Evolutionary conservation across 495 filamentous ascomycete genomes (phyloP).

Genomic region (Penicillium taxi): DNA sequence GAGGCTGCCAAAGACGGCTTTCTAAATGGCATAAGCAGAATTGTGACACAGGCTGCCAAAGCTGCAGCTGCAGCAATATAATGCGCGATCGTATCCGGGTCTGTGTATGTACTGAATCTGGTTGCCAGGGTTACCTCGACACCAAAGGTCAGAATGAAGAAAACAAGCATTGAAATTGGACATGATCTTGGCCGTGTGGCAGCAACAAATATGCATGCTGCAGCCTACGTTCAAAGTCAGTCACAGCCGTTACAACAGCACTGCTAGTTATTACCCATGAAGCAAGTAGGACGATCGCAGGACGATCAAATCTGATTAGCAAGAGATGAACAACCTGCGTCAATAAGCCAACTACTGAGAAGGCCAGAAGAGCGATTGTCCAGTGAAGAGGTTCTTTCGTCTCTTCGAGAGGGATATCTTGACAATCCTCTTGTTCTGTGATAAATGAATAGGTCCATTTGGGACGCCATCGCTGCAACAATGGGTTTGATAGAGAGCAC

Average conservation of each 20-base stretch:
- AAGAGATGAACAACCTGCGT: constrained; percentile 35
- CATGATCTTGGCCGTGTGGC: constrained; percentile 43
- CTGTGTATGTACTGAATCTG: constrained; percentile 12
- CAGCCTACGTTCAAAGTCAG: constrained; percentile 24
- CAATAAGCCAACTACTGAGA: constrained; percentile 33
- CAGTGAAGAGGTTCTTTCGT: constrained; percentile 23
- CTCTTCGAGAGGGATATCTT: constrained; percentile 20
- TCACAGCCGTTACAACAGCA: neutral
- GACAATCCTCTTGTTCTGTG: constrained; percentile 27
- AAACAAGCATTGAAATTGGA: constrained; percentile 27
- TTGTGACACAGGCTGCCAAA: constrained; percentile 37
- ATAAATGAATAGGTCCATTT: constrained; percentile 46
- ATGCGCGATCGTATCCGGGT: constrained; percentile 28
- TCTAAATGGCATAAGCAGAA: constrained; percentile 66
- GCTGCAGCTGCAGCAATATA: constrained; percentile 37
- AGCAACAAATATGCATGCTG: constrained; percentile 36
- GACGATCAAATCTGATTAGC: constrained; percentile 16
- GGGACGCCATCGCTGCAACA: constrained; percentile 29
- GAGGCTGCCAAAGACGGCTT: constrained; percentile 48
- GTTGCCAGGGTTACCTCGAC: constrained; percentile 33
- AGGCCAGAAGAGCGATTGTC: constrained; percentile 31
- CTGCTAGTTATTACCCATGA: constrained; percentile 40
- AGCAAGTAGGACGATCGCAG: constrained; percentile 24
- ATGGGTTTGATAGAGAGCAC: constrained; percentile 22
- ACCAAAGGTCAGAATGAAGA: constrained; percentile 28